Evolutionary conservation across 1,284 basidiomycete species (phyloP).

Genomic region (Leccinum griseonigrum): DNA sequence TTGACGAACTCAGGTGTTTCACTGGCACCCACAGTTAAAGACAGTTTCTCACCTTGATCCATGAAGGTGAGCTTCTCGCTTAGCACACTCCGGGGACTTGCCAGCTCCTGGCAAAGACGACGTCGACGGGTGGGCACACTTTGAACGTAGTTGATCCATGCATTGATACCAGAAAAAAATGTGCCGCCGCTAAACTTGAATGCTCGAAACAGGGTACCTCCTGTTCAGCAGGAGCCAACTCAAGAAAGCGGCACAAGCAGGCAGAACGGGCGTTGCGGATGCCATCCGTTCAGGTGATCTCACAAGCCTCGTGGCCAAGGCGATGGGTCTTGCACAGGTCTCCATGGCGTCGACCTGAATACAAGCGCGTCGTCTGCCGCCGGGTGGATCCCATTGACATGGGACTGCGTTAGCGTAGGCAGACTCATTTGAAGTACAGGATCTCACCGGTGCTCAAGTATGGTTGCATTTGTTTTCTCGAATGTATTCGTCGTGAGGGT

Average conservation of each 20-base stretch:
- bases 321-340: slow-evolving; percentile 76
- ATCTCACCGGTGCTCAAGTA: slow-evolving; percentile 69
- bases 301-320: slow-evolving; percentile 69
- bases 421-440: slow-evolving; percentile 66
- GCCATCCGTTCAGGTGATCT: slow-evolving; percentile 69
- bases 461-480: slow-evolving; percentile 46
- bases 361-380: slow-evolving; percentile 74
- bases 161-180: slow-evolving; percentile 73
- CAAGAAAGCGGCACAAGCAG: slow-evolving; percentile 54
- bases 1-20: neutral
- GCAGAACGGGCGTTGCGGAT: slow-evolving; percentile 50
- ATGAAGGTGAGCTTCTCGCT: slow-evolving; percentile 43
- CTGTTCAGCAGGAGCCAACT: slow-evolving; percentile 45
- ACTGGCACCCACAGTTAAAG: too few relatives aligned
- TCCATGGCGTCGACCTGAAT: slow-evolving; percentile 75
- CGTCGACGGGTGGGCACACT: slow-evolving; percentile 49
- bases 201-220: slow-evolving; percentile 54
- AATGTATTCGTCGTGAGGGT: slow-evolving; percentile 58
- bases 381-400: slow-evolving; percentile 66
- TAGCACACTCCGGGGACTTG: slow-evolving; percentile 18
- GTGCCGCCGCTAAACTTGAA: slow-evolving; percentile 46
- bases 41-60: slow-evolving; percentile 42
- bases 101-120: slow-evolving; percentile 10
- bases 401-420: slow-evolving; percentile 60
- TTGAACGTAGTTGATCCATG: slow-evolving; percentile 70